Evolutionary conservation across 129 eudicot species (phyloP), one percentile per base, ranked within the genome.

Genomic region (Artemisia tridentata): DNA sequence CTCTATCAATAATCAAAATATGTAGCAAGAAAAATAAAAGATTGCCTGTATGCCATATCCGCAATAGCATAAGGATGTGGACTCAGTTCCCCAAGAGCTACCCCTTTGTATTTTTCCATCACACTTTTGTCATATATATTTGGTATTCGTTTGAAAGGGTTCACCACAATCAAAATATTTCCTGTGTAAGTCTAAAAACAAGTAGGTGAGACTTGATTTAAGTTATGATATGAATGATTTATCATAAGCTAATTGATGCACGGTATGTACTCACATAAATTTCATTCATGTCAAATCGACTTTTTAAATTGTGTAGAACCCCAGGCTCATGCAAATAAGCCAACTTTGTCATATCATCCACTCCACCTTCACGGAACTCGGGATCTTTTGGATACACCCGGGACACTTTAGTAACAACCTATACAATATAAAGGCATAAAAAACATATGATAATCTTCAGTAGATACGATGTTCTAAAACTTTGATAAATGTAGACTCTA

Each of bases 31-130:
- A 25, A 17, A 47, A 56, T 11, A 45, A 79, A 52, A 38, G 3
- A 72, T 62, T 82, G 80, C 98, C 98, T 92, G 89, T 92, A 92
- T 46, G 98, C 87, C 27, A 81, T 75, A 76, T 92, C 98, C 25
- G 96, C 98, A 69, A 92, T 86, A 67, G 98, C 98, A 79, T 82
- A 92, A 41, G 98, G 96, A 77, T 92, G 98, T 5, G 96, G 96
- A 68, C 65, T 84, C 60, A 91, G 86, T 69, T 91, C 97, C 21
- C 92, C 96, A 65, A 91, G 67, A 56, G 83, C 85, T 64, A 78
- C 81, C 63, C 95, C 98, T 83, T 78, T 86, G 80, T 92, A 92
- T 69, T 83, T 69, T 14, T 68, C 80, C 98, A 84, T 92, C 82
- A 92, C 76, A 34, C 80, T 59, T 58, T 81, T 79, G 58, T 75